Evolutionary conservation across 805 yeast species (phyloP).

Genomic region (Wickerhamiella bombiphila): DNA sequence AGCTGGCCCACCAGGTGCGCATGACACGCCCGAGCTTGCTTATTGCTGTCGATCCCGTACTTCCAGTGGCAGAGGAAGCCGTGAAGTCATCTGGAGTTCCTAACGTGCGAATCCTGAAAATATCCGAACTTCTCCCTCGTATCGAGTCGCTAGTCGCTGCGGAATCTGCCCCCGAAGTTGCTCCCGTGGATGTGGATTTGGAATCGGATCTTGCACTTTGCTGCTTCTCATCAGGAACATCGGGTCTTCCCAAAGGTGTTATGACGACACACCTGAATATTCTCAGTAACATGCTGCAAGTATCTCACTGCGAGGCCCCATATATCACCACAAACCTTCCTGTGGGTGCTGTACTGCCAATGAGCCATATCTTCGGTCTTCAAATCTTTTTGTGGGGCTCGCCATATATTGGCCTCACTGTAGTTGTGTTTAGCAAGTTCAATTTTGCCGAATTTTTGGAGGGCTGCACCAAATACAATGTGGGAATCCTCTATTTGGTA

Average conservation of each 20-base stretch:
- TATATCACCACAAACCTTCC: conserved; percentile 20
- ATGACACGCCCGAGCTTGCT: conserved; percentile 14
- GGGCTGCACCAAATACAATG: conserved; percentile 20
- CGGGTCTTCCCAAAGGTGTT: conserved; percentile 72
- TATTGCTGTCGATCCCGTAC: conserved; percentile 11
- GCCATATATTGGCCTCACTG: conserved; percentile 14
- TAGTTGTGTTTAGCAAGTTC: conserved; percentile 21
- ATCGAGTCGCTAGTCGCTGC: conserved; percentile 3
- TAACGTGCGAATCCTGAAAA: conserved; percentile 2
- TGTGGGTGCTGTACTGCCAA: conserved; percentile 23
- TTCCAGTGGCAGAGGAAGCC: conserved; percentile 7
- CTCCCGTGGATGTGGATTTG: conserved; percentile 11
- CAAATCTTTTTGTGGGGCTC: conserved; percentile 19
- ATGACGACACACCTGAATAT: conserved; percentile 45
- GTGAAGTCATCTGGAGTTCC: conserved; percentile 4
- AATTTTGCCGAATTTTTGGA: conserved; percentile 23
- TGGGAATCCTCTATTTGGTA: conserved; percentile 29
- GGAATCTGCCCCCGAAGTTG: conserved; percentile 4
- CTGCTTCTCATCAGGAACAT: conserved; percentile 24
- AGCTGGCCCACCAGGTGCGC: conserved; percentile 21
- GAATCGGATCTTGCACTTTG: conserved; percentile 17
- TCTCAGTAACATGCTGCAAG: conserved; percentile 24
- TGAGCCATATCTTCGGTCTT: conserved; percentile 24
- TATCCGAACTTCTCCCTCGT: conserved; percentile 3
- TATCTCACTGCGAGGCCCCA: background rate